These are phyloP conservation scores for Syncephalastrum monosporum DNA, from an alignment of 371 early-diverging fungal species.

Conservation along the genomic window DNA sequence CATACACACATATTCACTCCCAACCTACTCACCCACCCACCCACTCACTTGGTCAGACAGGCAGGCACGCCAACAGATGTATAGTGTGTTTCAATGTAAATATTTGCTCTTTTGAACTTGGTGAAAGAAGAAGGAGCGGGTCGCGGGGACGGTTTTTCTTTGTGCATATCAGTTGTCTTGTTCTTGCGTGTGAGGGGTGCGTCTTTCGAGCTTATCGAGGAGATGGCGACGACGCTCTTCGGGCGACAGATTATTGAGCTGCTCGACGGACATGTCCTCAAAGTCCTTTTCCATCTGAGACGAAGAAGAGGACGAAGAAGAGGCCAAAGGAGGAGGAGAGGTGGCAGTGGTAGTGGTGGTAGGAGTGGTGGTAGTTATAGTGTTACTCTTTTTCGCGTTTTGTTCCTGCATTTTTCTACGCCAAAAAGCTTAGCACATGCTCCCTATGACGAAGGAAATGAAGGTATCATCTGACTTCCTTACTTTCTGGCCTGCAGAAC, in stretches of 20 bases:
- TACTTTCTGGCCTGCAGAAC: constrained; percentile 83
- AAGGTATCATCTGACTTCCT: constrained; percentile 8
- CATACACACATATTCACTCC: too few relatives aligned
- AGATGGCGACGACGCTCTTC: constrained; percentile 46
- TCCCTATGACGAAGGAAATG: neutral
- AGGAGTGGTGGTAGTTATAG: neutral
- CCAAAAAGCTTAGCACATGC: neutral
- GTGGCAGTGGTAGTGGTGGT: neutral
- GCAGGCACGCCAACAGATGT: too few relatives aligned
- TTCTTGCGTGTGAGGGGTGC: too few relatives aligned
- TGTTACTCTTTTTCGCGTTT: constrained; percentile 19
- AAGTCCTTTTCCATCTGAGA: constrained; percentile 8
- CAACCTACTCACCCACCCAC: too few relatives aligned
- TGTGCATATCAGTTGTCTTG: too few relatives aligned
- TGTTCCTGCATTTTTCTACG: constrained; percentile 39
- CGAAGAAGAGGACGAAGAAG: neutral
- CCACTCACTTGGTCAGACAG: too few relatives aligned
- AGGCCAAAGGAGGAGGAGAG: neutral
- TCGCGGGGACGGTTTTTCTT: too few relatives aligned
- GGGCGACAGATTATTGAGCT: constrained; percentile 39
- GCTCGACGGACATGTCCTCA: constrained; percentile 48
- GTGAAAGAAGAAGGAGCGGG: too few relatives aligned
- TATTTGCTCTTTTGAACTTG: too few relatives aligned
- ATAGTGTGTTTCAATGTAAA: too few relatives aligned
- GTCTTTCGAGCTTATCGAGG: constrained; percentile 14